phyloP scores from a whole-genome alignment of 2,329 filamentous ascomycete genomes.

The Malbranchea cinnamomea region DNA sequence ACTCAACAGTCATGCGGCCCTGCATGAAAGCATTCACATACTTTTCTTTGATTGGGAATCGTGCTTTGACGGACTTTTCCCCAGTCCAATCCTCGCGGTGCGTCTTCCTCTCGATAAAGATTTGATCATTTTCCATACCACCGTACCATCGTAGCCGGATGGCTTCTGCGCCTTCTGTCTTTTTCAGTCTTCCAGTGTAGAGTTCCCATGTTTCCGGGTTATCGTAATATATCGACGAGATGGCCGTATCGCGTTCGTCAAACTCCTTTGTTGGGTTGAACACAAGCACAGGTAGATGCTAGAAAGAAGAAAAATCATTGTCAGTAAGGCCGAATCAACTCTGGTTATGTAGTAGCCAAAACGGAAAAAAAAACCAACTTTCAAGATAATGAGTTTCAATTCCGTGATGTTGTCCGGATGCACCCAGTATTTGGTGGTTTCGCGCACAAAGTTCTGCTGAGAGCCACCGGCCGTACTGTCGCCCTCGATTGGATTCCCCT shows the following conservation, averaged over 20 bases:
- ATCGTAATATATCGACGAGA: slow-evolving; percentile 97
- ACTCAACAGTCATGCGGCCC: slow-evolving; percentile 69
- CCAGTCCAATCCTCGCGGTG: slow-evolving; percentile 98
- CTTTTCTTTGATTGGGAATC: slow-evolving; percentile 93
- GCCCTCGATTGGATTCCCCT: slow-evolving; percentile 82
- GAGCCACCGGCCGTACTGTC: slow-evolving; percentile 80
- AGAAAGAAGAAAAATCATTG: slow-evolving; percentile 6
- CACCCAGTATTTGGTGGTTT: slow-evolving; percentile 99
- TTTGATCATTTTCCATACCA: slow-evolving; percentile 85
- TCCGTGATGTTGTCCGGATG: slow-evolving; percentile 97
- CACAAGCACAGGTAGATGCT: slow-evolving; percentile 85
- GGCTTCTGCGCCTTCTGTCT: slow-evolving; percentile 93
- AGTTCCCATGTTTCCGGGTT: slow-evolving; percentile 89
- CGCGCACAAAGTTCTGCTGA: slow-evolving; percentile 89
- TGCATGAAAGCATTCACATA: slow-evolving; percentile 82
- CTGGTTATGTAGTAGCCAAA: neutral
- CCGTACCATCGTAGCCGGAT: slow-evolving; percentile 96
- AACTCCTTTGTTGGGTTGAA: slow-evolving; percentile 98
- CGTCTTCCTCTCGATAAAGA: slow-evolving; percentile 95
- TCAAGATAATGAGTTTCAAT: slow-evolving; percentile 91
- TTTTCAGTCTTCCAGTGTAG: slow-evolving; percentile 87
- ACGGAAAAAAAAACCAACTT: slow-evolving; percentile 32
- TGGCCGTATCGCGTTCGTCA: slow-evolving; percentile 75
- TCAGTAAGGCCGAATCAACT: neutral
- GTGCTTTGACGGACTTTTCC: slow-evolving; percentile 96